A percentile compares a stretch with the other conserved stretches of the same genome.
Evolutionary conservation across 2,329 filamentous ascomycete genomes (phyloP).

Genomic region (Tolypocladium pustulatum): DNA sequence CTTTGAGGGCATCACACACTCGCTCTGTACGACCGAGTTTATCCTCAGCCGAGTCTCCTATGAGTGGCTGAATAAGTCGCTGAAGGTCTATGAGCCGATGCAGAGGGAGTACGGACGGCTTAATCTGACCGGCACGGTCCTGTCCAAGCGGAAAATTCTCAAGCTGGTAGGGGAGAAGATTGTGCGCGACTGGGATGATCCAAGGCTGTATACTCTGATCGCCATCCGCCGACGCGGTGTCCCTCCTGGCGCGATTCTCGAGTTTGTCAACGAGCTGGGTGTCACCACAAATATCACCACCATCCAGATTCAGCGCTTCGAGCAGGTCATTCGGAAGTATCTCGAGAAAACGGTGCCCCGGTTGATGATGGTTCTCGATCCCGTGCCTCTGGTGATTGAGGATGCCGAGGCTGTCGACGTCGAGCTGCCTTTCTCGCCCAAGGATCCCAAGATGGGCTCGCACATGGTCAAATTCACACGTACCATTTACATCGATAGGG

Average conservation of each 20-base stretch:
- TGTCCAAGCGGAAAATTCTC: slow-evolving; percentile 77
- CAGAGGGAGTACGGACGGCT: slow-evolving; percentile 65
- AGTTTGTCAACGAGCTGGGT: slow-evolving; percentile 84
- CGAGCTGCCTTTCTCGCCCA: slow-evolving; percentile 71
- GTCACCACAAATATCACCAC: slow-evolving; percentile 74
- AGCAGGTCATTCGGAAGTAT: slow-evolving; percentile 74
- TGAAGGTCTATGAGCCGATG: slow-evolving; percentile 85
- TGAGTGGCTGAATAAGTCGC: slow-evolving; percentile 74
- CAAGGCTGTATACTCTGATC: slow-evolving; percentile 78
- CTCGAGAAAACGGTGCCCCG: slow-evolving; percentile 82
- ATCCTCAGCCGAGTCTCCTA: slow-evolving; percentile 77
- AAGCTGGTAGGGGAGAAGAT: slow-evolving; percentile 68
- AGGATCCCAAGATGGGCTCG: slow-evolving; percentile 58
- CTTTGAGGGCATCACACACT: slow-evolving; percentile 86
- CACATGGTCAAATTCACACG: slow-evolving; percentile 57
- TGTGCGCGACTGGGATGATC: slow-evolving; percentile 86
- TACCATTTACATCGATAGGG: slow-evolving; percentile 76
- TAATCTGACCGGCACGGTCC: slow-evolving; percentile 73
- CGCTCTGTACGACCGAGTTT: slow-evolving; percentile 88
- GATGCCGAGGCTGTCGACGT: slow-evolving; percentile 55
- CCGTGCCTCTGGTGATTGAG: slow-evolving; percentile 72
- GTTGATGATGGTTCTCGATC: slow-evolving; percentile 82
- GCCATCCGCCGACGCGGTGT: slow-evolving; percentile 75
- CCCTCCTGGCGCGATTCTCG: slow-evolving; percentile 77
- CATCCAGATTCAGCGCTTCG: slow-evolving; percentile 75